phyloP scores from a whole-genome alignment of 306 rosid species.

The Aeschynomene evenia region DNA sequence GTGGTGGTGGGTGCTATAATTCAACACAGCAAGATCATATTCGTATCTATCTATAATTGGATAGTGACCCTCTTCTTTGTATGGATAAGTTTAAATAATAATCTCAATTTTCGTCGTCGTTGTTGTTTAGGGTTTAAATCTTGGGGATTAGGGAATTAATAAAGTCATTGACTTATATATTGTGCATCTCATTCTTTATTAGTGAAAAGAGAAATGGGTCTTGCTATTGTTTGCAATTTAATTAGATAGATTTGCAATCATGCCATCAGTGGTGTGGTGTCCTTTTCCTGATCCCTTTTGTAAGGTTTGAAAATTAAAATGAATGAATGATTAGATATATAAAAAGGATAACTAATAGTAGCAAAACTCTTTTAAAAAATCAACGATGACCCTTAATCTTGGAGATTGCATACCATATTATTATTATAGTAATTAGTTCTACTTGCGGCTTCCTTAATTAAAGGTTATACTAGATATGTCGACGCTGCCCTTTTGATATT shows the following conservation, averaged over 20 bases:
- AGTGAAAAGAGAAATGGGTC: neutral
- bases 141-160: slow-evolving; percentile 22
- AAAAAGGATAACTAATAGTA: neutral
- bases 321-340: neutral
- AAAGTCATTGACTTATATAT: slow-evolving; percentile 38
- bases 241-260: slow-evolving; percentile 9
- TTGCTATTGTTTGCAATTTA: neutral
- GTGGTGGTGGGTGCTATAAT: slow-evolving; percentile 29
- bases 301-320: neutral
- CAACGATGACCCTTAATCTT: slow-evolving; percentile 5
- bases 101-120: neutral
- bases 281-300: neutral
- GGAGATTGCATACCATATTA: slow-evolving; percentile 11
- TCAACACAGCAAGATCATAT: slow-evolving; percentile 37
- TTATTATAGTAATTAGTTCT: slow-evolving; percentile 9
- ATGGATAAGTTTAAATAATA: slow-evolving; percentile 21
- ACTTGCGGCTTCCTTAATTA: slow-evolving; percentile 21
- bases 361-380: neutral
- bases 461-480: slow-evolving; percentile 25
- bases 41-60: slow-evolving; percentile 19
- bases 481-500: neutral
- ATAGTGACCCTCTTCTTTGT: slow-evolving; percentile 3
- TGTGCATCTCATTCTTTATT: neutral
- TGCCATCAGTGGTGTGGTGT: neutral
- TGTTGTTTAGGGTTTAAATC: neutral